Evolutionary conservation across 225 moss, liverwort and hornwort species (phyloP).

Genomic region (Pseudisothecium myosuroides): DNA sequence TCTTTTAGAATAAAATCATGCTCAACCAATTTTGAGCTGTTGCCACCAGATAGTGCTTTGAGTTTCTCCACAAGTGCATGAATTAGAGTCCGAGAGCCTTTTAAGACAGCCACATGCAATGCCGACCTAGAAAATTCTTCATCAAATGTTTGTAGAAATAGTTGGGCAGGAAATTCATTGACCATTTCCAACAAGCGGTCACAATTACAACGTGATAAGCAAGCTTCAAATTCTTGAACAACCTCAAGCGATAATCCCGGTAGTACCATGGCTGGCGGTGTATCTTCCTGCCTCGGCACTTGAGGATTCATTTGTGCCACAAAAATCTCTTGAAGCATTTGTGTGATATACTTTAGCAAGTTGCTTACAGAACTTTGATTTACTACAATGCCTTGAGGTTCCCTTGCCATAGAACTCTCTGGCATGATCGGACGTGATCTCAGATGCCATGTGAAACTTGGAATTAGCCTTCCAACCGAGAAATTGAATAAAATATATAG

Average conservation of each 20-base stretch:
- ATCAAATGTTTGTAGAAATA: not conserved
- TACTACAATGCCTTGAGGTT: not conserved
- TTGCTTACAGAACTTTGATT: not conserved
- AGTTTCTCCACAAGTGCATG: rapidly evolving
- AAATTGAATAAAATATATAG: not conserved
- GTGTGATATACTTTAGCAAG: not conserved
- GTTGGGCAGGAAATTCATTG: not conserved
- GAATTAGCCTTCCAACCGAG: rapidly evolving
- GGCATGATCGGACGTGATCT: not conserved
- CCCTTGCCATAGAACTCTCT: not conserved
- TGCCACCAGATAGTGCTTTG: rapidly evolving
- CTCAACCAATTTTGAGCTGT: rapidly evolving
- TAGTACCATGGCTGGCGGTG: rapidly evolving
- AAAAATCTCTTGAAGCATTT: not conserved
- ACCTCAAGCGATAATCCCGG: rapidly evolving
- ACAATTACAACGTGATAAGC: not conserved
- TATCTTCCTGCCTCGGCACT: too few species aligned
- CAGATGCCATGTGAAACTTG: not conserved
- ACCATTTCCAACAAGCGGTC: not conserved
- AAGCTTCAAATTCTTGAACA: not conserved
- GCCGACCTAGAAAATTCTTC: rapidly evolving
- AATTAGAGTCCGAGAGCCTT: not conserved
- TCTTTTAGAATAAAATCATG: not conserved
- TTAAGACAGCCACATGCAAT: not conserved
- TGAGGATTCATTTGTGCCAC: not conserved